Percentiles rank a stretch among this genome's conserved stretches.
Conservation (phyloP, 768 basidiomycete genomes). For the Trametes villosa region DNA sequence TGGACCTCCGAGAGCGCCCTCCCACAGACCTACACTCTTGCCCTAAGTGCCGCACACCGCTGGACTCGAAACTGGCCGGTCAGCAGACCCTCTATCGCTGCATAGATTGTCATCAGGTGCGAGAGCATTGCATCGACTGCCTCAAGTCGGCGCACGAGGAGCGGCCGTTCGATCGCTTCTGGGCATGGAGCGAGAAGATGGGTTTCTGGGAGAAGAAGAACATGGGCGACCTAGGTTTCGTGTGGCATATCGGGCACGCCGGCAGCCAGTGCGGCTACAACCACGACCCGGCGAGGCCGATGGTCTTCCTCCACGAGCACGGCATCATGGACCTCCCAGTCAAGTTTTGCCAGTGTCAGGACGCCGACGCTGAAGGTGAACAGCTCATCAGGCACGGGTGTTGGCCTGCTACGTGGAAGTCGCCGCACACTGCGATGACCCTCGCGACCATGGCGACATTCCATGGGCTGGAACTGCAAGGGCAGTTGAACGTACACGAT, state of each 20-base stretch:
- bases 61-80: neutral
- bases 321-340: neutral
- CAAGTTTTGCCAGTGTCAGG: neutral
- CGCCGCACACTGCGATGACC: neutral
- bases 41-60: neutral
- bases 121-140: neutral
- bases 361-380: neutral
- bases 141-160: neutral
- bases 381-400: neutral
- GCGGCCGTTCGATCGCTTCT: neutral
- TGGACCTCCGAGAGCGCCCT: no score
- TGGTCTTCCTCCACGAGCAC: conserved; percentile 3
- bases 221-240: neutral
- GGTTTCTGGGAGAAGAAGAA: neutral
- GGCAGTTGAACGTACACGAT: conserved; percentile 9
- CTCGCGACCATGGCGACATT: neutral
- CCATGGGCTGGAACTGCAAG: conserved; percentile 1
- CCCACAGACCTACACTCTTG: no score
- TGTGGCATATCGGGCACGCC: neutral
- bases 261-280: neutral
- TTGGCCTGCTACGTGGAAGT: conserved; percentile 7
- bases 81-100: neutral
- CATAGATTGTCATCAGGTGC: neutral
- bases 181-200: neutral
- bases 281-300: neutral